Evolutionary conservation across 2,329 filamentous ascomycete genomes (phyloP).

Genomic region (Fusarium sterilihyphosum): DNA sequence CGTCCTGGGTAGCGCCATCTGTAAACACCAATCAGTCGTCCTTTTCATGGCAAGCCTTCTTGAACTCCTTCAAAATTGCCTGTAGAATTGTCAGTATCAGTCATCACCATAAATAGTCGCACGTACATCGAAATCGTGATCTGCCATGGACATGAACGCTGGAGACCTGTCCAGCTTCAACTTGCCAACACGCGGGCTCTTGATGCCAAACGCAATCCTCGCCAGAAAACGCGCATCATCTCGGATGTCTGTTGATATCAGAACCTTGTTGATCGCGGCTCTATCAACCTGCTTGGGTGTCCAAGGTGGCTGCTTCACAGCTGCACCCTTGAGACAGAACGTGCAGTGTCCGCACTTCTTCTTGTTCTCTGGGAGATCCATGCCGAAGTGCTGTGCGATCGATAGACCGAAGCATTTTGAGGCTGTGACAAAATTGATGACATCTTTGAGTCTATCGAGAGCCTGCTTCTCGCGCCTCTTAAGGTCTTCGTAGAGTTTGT

Average conservation of each 20-base stretch:
- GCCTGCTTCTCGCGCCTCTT: slow-evolving; percentile 62
- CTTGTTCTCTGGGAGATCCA: slow-evolving; percentile 55
- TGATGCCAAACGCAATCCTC: slow-evolving; percentile 69
- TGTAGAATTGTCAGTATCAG: slow-evolving; percentile 3
- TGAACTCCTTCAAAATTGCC: slow-evolving; percentile 36
- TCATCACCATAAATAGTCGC: neutral
- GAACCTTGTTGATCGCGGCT: slow-evolving; percentile 53
- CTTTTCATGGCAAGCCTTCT: slow-evolving; percentile 32
- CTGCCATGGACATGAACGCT: slow-evolving; percentile 63
- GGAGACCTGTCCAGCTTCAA: slow-evolving; percentile 57
- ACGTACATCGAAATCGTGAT: slow-evolving; percentile 62
- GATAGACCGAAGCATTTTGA: slow-evolving; percentile 60
- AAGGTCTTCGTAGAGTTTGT: slow-evolving; percentile 61
- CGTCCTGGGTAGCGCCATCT: neutral
- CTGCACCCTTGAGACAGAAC: slow-evolving; percentile 45
- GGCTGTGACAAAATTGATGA: slow-evolving; percentile 64
- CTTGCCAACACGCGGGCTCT: slow-evolving; percentile 62
- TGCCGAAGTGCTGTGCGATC: slow-evolving; percentile 68
- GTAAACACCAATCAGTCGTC: slow-evolving; percentile 2
- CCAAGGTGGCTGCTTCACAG: slow-evolving; percentile 52
- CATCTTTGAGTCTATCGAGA: slow-evolving; percentile 58
- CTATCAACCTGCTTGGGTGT: slow-evolving; percentile 52
- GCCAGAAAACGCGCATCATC: slow-evolving; percentile 70
- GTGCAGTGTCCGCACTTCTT: slow-evolving; percentile 66
- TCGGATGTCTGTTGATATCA: slow-evolving; percentile 56